These are phyloP conservation scores for Globisporangium middletonii DNA, from an alignment of 352 stramenopile species.

Conservation along the genomic window DNA sequence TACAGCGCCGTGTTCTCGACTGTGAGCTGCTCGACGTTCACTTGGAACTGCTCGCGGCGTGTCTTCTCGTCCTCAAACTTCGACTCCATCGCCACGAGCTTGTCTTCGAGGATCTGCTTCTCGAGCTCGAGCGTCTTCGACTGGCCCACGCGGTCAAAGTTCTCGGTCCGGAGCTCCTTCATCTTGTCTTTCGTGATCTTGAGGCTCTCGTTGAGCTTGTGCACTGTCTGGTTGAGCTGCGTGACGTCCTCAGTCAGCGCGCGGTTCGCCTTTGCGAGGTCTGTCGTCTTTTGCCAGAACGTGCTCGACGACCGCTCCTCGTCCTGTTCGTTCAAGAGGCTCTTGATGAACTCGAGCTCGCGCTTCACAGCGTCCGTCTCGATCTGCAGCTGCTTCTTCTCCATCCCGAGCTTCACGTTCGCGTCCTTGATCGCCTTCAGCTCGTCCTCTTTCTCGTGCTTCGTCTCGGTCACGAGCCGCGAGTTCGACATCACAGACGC, in stretches of 20 bases:
- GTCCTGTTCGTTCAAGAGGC: conserved; percentile 68
- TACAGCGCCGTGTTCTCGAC: conserved; percentile 84
- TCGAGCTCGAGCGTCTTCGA: conserved; percentile 66
- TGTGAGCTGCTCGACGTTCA: conserved; percentile 81
- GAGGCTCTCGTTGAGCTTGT: conserved; percentile 62
- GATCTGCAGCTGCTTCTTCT: conserved; percentile 71
- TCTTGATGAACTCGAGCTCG: conserved; percentile 68
- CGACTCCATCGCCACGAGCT: conserved; percentile 47
- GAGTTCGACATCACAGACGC: conserved; percentile 63
- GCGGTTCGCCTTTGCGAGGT: conserved; percentile 77
- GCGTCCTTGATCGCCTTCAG: conserved; percentile 67
- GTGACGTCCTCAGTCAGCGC: conserved; percentile 65
- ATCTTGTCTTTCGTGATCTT: conserved; percentile 51
- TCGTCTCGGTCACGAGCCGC: conserved; percentile 58
- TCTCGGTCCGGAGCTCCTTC: conserved; percentile 44
- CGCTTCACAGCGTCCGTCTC: conserved; percentile 55
- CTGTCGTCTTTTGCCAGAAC: conserved; percentile 86
- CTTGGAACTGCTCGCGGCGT: conserved; percentile 78
- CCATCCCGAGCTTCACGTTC: conserved; percentile 43
- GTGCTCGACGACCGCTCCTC: conserved; percentile 63
- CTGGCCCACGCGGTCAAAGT: conserved; percentile 43
- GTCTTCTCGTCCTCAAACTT: conserved; percentile 81
- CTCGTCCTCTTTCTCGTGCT: conserved; percentile 73
- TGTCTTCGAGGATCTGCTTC: conserved; percentile 72
- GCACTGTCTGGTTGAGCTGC: conserved; percentile 50